Conservation (phyloP, 441 rosid genomes). For the Eutrema salsugineum region DNA sequence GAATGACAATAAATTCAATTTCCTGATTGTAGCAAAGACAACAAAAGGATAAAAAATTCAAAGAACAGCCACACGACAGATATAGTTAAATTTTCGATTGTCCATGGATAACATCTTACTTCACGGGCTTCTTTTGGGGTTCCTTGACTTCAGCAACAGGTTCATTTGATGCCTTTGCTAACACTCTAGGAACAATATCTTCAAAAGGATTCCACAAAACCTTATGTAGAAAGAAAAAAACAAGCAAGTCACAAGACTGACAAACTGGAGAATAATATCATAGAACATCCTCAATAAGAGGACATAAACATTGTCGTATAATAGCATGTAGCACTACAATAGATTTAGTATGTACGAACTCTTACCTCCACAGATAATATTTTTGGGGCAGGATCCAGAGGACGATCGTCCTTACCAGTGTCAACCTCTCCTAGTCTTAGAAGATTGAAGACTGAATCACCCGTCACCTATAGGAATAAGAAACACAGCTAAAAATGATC, state of each 20-base stretch:
- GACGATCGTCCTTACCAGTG: slow-evolving; percentile 68
- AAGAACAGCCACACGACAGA: slow-evolving; percentile 5
- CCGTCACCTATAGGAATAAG: slow-evolving; percentile 54
- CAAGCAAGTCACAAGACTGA: slow-evolving; percentile 5
- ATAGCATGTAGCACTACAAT: background rate
- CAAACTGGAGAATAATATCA: background rate
- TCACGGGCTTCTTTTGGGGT: slow-evolving; percentile 62
- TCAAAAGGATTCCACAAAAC: slow-evolving; percentile 95
- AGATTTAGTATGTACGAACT: slow-evolving; percentile 4
- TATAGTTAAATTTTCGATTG: background rate
- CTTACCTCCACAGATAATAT: slow-evolving; percentile 76
- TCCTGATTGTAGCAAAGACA: slow-evolving; percentile 45
- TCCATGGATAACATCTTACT: slow-evolving; percentile 43
- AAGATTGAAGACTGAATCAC: slow-evolving; percentile 85
- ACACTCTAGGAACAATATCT: slow-evolving; percentile 74
- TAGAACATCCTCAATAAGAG: background rate
- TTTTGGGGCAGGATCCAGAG: slow-evolving; percentile 76
- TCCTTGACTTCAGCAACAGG: slow-evolving; percentile 52
- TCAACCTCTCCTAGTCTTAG: slow-evolving; percentile 73
- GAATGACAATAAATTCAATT: slow-evolving; percentile 84
- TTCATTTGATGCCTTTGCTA: slow-evolving; percentile 32
- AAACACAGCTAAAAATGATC: slow-evolving; percentile 11
- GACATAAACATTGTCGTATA: background rate
- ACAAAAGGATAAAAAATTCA: slow-evolving; percentile 9
- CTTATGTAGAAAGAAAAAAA: slow-evolving; percentile 25